phyloP scores from a whole-genome alignment of 164 flowering plant genomes.

The Stephania cephalantha region DNA sequence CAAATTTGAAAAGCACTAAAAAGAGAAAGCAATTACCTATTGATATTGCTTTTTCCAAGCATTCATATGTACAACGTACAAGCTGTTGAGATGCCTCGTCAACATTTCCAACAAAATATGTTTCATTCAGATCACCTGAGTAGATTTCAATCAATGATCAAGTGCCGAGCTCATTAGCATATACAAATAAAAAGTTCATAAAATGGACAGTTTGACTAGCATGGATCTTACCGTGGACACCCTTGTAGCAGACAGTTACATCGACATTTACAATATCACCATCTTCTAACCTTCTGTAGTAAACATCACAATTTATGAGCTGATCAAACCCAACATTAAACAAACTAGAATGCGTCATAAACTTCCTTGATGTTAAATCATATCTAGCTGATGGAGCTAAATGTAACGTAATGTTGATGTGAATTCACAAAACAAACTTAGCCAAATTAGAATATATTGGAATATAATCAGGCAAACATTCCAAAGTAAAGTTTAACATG shows the following conservation, averaged over 20 bases:
- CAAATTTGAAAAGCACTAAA: not conserved
- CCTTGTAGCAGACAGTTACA: slow-evolving; percentile 88
- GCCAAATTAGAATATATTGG: no score
- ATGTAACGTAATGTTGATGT: no score
- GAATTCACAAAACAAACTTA: no score
- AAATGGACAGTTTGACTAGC: not conserved
- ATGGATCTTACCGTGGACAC: slow-evolving; percentile 70
- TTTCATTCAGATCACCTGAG: slow-evolving; percentile 93
- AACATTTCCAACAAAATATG: slow-evolving; percentile 90
- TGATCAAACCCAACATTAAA: not conserved
- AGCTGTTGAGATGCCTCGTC: slow-evolving; percentile 80
- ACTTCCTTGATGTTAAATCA: no score
- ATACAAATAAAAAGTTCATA: not conserved
- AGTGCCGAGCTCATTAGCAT: not conserved
- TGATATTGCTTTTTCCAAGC: slow-evolving; percentile 95
- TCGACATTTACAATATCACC: slow-evolving; percentile 96
- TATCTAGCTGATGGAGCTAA: no score
- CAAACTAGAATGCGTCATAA: no score
- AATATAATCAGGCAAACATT: no score
- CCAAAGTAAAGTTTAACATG: no score
- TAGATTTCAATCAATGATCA: slow-evolving; percentile 6
- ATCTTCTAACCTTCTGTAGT: slow-evolving; percentile 80
- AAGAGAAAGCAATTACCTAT: slow-evolving; percentile 44
- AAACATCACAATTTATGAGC: not conserved
- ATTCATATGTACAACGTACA: slow-evolving; percentile 83